Base-by-base conservation (phyloP, 371 early-diverging fungal species). In the Mortierella sp. region DNA sequence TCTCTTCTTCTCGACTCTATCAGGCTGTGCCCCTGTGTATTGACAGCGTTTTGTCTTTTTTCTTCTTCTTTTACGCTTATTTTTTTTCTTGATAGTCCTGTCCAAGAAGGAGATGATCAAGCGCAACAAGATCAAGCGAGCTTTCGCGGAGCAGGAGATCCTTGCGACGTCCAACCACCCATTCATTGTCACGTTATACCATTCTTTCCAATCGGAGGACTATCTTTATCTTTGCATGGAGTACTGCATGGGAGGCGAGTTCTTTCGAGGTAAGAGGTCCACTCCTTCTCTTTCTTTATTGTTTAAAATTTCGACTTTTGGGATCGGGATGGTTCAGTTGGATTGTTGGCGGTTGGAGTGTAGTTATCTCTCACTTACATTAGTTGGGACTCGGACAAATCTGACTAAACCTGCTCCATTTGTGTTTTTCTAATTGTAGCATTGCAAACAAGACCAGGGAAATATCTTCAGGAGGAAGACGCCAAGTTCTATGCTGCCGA, bases 191-290 rank as follows among this genome's bases (percentile, higher is more conserved):
- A 96, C 99, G 34, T 89, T 99, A 72, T 97, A 97, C 86, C 97
- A 97, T 87, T 95, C 95, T n/a, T 99, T 99, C 85, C 98, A 99
- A 86, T 96, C 95, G 77, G 94, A 96, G 80, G 95, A 96, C 68
- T 93, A 98, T 73, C 87, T 99, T 34, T 99, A 97, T 85, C 94
- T 99, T 80, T 94, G 98, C 73, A 98, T 99, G 97, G 99, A 99
- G 77, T 99, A 98, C 89, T 98, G 99, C 80, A 90, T 94, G 80
- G 99, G 99, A 65, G 99, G 99, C 71, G 99, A 99, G 91, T 98
- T 98, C 81, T 98, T 96, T 87, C 88, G 96, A 88, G 95, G 93
- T 91, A 88, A 65, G 64, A 16, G 22, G 16, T 14, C 24, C 39
- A 41, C 19, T 34, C 6, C 22, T 26, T 55, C 31, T 24, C 1